These are phyloP conservation scores for Psilocybe tampanensis DNA, from an alignment of 768 basidiomycete genomes.

Conservation along the genomic window DNA sequence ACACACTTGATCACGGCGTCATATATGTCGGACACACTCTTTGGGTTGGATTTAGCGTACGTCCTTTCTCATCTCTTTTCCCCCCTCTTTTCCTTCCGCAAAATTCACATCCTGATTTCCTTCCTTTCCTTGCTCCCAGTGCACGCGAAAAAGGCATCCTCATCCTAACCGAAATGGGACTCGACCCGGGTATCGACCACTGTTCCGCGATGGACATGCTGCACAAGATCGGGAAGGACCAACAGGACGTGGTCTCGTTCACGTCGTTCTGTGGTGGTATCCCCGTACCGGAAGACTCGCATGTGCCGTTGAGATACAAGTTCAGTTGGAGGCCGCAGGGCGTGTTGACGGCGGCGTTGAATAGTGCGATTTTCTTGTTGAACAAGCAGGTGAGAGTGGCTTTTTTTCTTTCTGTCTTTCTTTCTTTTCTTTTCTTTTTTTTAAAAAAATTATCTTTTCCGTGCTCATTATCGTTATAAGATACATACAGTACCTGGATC, in stretches of 20 bases:
- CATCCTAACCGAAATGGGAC: slow-evolving; percentile 86
- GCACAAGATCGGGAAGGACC: slow-evolving; percentile 46
- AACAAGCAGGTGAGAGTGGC: slow-evolving; percentile 46
- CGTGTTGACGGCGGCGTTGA: slow-evolving; percentile 79
- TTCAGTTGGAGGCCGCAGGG: slow-evolving; percentile 94
- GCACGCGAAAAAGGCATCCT: slow-evolving; percentile 66
- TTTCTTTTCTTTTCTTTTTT: background rate
- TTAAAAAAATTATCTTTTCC: background rate
- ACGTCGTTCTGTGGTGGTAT: slow-evolving; percentile 93
- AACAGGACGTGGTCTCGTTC: slow-evolving; percentile 69
- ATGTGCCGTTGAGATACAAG: slow-evolving; percentile 84
- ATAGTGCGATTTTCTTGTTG: slow-evolving; percentile 69
- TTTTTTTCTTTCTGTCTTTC: background rate
- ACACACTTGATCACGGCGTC: slow-evolving; percentile 91
- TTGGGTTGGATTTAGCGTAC: slow-evolving; percentile 43
- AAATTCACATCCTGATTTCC: too few relatives aligned
- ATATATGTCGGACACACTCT: slow-evolving; percentile 84
- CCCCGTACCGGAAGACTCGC: slow-evolving; percentile 69
- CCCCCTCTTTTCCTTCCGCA: too few relatives aligned
- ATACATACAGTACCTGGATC: slow-evolving; percentile 33
- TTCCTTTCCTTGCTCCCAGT: slow-evolving; percentile 26
- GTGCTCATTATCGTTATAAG: too few relatives aligned
- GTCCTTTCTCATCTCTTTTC: too few relatives aligned
- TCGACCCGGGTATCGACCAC: slow-evolving; percentile 91
- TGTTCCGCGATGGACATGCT: slow-evolving; percentile 81